Conservation (phyloP, 176 grass and related monocot species). For the Oryza meridionalis region DNA sequence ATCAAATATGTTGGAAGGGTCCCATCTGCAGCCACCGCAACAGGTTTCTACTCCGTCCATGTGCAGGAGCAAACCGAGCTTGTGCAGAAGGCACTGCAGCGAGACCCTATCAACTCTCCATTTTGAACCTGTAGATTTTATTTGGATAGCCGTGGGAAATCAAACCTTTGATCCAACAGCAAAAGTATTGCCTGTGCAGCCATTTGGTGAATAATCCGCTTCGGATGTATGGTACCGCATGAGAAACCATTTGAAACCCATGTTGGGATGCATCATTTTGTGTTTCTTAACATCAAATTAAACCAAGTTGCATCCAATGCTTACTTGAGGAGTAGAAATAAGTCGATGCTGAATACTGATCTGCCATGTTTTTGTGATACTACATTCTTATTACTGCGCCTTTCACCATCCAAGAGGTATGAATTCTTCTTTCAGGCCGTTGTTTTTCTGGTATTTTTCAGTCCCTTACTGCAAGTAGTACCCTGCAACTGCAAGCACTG, state of each 20-base stretch:
- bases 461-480: not conserved
- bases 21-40: conserved; percentile 91
- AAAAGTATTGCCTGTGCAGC: conserved; percentile 21
- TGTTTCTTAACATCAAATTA: conserved; percentile 15
- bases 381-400: not conserved
- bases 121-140: conserved; percentile 50
- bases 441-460: not conserved
- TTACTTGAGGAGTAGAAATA: conserved; percentile 1
- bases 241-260: conserved; percentile 30
- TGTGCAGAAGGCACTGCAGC: conserved; percentile 81
- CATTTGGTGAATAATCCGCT: conserved; percentile 46
- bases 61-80: conserved; percentile 86
- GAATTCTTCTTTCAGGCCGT: conserved; percentile 1
- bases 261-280: not conserved
- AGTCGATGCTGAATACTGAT: not conserved
- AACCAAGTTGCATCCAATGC: not conserved
- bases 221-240: conserved; percentile 7
- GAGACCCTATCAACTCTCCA: conserved; percentile 42
- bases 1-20: conserved; percentile 89
- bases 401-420: not conserved
- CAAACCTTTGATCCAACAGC: conserved; percentile 27
- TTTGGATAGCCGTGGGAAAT: conserved; percentile 14
- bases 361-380: not conserved
- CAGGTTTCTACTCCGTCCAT: conserved; percentile 81
- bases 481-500: not conserved